These are phyloP conservation scores for Taphrina flavorubra DNA, from an alignment of 1,139 yeast species.

Conservation along the genomic window DNA sequence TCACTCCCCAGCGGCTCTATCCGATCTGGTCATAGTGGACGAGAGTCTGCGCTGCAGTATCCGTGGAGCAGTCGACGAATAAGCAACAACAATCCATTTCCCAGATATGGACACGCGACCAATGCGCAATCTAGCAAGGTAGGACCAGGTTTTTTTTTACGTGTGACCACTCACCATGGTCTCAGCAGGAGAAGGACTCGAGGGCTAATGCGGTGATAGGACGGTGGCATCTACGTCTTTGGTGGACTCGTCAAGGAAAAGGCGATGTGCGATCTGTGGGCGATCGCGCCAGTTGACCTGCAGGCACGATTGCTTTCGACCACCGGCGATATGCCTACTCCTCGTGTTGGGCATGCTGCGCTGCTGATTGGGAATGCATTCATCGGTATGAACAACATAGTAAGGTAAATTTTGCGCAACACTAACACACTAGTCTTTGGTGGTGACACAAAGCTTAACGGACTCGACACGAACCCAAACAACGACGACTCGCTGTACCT, in stretches of 20 bases:
- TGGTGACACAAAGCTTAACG: constrained; percentile 91
- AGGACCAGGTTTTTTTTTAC: constrained; percentile 48
- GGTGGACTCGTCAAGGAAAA: constrained; percentile 94
- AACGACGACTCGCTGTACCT: constrained; percentile 88
- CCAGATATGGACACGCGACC: constrained; percentile 89
- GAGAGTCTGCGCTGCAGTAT: constrained; percentile 24
- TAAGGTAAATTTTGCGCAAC: background rate
- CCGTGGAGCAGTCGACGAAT: constrained; percentile 31
- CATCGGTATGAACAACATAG: constrained; percentile 52
- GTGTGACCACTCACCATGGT: background rate
- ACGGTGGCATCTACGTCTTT: constrained; percentile 84
- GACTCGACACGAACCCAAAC: constrained; percentile 62
- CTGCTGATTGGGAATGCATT: constrained; percentile 94
- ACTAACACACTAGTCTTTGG: constrained; percentile 64
- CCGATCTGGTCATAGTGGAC: background rate
- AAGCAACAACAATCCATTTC: constrained; percentile 64
- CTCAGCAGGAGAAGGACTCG: background rate
- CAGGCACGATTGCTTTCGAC: constrained; percentile 69
- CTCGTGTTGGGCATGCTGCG: constrained; percentile 95
- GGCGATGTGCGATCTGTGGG: constrained; percentile 95
- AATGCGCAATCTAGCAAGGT: constrained; percentile 63
- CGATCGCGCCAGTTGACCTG: constrained; percentile 53
- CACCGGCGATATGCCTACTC: constrained; percentile 80
- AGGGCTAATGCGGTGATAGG: constrained; percentile 49
- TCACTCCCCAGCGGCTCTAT: background rate